These are phyloP conservation scores for Penicillium expansum DNA, from an alignment of 2,329 filamentous ascomycete species.

Conservation along the genomic window DNA sequence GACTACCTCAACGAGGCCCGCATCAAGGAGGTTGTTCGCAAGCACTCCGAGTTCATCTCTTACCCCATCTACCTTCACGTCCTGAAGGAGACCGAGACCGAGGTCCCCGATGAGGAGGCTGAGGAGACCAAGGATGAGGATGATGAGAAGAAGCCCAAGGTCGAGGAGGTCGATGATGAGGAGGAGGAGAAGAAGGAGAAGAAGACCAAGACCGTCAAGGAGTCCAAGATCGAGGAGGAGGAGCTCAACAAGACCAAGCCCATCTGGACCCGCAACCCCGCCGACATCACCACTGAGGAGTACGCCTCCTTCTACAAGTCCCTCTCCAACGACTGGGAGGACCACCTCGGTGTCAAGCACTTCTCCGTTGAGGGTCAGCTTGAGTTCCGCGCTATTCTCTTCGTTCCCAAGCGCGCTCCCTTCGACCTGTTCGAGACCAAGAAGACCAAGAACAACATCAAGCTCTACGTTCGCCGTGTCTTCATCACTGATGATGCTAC, in stretches of 20 bases:
- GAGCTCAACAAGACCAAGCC: conserved; percentile 99
- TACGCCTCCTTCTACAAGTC: conserved; percentile 99
- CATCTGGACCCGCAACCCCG: conserved; percentile 98
- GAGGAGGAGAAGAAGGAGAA: conserved; percentile 80
- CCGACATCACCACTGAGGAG: conserved; percentile 93
- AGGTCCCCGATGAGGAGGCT: conserved; percentile 94
- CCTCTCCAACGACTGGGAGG: conserved; percentile 99
- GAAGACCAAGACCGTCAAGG: conserved; percentile 99
- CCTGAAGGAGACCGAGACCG: conserved; percentile 97
- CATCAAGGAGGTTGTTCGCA: conserved; percentile 99
- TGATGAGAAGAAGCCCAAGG: conserved; percentile 92
- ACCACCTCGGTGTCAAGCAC: conserved; percentile 99
- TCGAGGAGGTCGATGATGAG: conserved; percentile 85
- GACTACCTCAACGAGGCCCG: conserved; percentile 98
- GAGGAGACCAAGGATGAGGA: conserved; percentile 70
- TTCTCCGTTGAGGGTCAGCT: conserved; percentile 99
- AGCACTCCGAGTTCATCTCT: conserved; percentile 99
- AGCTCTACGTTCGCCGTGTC: conserved; percentile 99
- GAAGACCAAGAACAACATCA: conserved; percentile 99
- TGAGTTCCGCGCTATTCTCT: conserved; percentile 99
- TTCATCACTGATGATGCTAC: conserved; percentile 99
- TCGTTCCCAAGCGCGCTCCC: conserved; percentile 98
- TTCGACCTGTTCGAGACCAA: conserved; percentile 99
- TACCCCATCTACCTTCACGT: conserved; percentile 99
- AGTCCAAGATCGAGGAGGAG: conserved; percentile 97